Evolutionary conservation across 176 grass and related monocot species (phyloP), one percentile per base, ranked within the genome.

Genomic region (Oropetium thomaeum): DNA sequence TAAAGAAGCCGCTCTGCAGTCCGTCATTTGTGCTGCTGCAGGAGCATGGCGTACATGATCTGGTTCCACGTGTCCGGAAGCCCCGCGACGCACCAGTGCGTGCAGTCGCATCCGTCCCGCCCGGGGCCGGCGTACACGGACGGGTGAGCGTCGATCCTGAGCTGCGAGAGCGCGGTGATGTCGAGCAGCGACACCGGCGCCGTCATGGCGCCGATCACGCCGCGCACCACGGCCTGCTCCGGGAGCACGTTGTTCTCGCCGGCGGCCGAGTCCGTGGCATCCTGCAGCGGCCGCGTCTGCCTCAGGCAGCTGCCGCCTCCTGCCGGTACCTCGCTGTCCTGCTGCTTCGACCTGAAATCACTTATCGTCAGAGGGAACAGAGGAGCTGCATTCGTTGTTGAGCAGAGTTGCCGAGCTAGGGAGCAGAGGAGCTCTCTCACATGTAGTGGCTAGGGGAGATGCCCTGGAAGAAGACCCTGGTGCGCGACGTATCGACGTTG

Each of bases 91-190:
- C 92, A 96, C 92, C 92, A 96, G 67, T 96, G 92, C 74, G 85
- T 96, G 64, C 92, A 96, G 62, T 96, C 92, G 80, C 78, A 78
- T 58, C 83, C 79, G 37, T 82, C 75, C 39, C 78, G 54, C 0
- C 75, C 73, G 1, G 84, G 62, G 41, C 92, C 88, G 30, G 37
- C 87, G 80, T 96, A 91, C 14, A 84, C 84, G 10, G 92, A 96
- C 32, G 92, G 92, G 79, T 96, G 92, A 70, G 89, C 89, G 78
- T 96, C 92, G 70, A 89, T 96, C 82, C 92, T 78, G 17, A 96
- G 89, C 79, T 86, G 89, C 62, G 93, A 92, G 23, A 96, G 71
- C 53, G 70, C 74, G 2, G 93, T 90, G 29, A 96, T 69, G 85
- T 96, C 93, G 39, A 96, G 61, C 27, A 96, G 84, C 40, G 84